Base-by-base conservation (phyloP, 2,329 filamentous ascomycete species). In the Teratosphaeria epicoccoides region DNA sequence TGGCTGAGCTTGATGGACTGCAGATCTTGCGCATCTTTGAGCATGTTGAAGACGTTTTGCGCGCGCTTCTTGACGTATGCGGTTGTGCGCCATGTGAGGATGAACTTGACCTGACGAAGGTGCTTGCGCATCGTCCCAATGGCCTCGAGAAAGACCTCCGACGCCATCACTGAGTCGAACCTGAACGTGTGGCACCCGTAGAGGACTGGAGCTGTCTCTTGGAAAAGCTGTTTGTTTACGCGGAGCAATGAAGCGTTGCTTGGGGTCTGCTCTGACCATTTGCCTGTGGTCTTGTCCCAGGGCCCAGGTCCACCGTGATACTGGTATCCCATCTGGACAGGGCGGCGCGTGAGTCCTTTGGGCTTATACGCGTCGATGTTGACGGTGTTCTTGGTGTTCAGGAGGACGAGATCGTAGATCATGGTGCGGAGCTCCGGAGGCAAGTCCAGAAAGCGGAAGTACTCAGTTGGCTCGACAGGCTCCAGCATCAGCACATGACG, bases 401-500 rank as follows among this genome's bases (percentile, higher is more conserved):
- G 40, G n/a, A 58, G 33, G 6, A 56, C 6, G 10, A 47, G 17
- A 22, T 51, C 43, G 48, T 55, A 58, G 14, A 58, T 52, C 44
- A 43, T 47, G 23, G 40, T 40, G 2, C 57, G 52, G 1, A 61
- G 45, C 51, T 63, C 60, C 1, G 55, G 22, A 5, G 58, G 58
- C 0, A 61, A 46, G 14, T 59, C 55, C 23, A 60, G 28, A 49
- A 63, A 54, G 37, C 45, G 50, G 24, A 58, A 59, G 40, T 49
- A 49, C 1, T 40, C 49, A 10, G 54, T 54, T 2, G 33, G 24
- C 11, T 46, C 20, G 4, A 53, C 49, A 4, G 53, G 50, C 26
- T 57, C 49, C 24, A 57, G 24, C 46, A 60, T 50, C 3, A 62
- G 23, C 25, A 55, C 25, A 14, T 53, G 47, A 26, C 51, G 52